Conservation (phyloP, 2,329 filamentous ascomycete genomes). For the Aschersonia sp. region DNA sequence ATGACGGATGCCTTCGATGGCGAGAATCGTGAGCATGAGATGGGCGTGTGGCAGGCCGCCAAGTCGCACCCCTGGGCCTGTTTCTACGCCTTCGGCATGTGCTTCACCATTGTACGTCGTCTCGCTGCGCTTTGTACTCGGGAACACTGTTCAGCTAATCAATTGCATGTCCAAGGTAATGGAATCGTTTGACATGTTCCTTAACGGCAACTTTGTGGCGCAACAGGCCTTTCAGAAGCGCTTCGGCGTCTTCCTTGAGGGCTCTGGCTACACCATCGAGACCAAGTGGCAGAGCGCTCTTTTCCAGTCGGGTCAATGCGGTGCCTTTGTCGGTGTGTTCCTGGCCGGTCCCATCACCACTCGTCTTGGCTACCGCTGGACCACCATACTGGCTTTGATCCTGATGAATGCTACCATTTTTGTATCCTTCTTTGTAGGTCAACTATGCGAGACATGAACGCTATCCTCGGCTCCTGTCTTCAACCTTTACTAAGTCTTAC, state of each 20-base stretch:
- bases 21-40: conserved; percentile 27
- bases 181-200: conserved; percentile 34
- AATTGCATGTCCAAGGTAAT: conserved; percentile 23
- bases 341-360: conserved; percentile 23
- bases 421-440: conserved; percentile 37
- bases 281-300: conserved; percentile 26
- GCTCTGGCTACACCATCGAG: conserved; percentile 14
- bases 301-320: conserved; percentile 17
- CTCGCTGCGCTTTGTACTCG: neutral
- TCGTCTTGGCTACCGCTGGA: conserved; percentile 21
- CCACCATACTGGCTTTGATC: conserved; percentile 21
- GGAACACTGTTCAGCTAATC: neutral
- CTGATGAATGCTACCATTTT: conserved; percentile 24
- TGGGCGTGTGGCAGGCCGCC: conserved; percentile 22
- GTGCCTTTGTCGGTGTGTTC: conserved; percentile 20
- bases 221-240: conserved; percentile 19
- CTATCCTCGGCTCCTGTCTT: neutral
- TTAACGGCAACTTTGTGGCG: conserved; percentile 31
- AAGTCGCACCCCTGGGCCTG: conserved; percentile 27
- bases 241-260: conserved; percentile 18
- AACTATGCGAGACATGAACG: neutral
- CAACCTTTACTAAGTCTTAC: neutral
- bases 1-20: conserved; percentile 24
- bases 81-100: conserved; percentile 33
- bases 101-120: conserved; percentile 30